A percentile compares a stretch with the other conserved stretches of the same genome.
These are phyloP conservation scores for Peronospora belbahrii DNA, from an alignment of 352 stramenopile species.

Conservation along the genomic window DNA sequence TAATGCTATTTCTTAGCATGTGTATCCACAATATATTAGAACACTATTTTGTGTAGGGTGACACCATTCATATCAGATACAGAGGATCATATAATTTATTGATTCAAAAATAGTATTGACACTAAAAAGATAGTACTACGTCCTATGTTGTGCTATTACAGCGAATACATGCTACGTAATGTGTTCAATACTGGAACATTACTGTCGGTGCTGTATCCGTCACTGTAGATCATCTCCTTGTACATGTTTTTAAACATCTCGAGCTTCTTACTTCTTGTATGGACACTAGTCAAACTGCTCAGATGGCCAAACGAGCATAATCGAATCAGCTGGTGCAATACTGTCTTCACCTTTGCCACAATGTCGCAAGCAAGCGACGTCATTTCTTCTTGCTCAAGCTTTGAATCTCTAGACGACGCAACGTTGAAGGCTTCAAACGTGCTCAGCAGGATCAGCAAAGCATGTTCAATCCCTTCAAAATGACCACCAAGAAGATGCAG, in stretches of 20 bases:
- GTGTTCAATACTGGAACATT: conserved; percentile 46
- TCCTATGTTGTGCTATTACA: no score
- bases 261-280: conserved; percentile 37
- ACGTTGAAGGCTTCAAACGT: conserved; percentile 61
- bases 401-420: conserved; percentile 5
- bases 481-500: conserved; percentile 60
- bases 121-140: no score
- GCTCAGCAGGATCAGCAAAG: conserved; percentile 65
- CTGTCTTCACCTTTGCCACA: conserved; percentile 43
- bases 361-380: conserved; percentile 33
- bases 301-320: conserved; percentile 15
- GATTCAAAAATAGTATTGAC: no score
- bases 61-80: no score
- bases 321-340: conserved; percentile 62
- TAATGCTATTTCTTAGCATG: no score
- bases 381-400: conserved; percentile 27
- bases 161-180: conserved; percentile 49
- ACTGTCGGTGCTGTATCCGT: conserved; percentile 32
- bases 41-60: no score
- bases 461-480: conserved; percentile 70
- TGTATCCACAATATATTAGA: no score
- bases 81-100: no score
- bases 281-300: conserved; percentile 16
- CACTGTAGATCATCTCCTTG: conserved; percentile 77
- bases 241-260: conserved; percentile 83